phyloP scores from a whole-genome alignment of 176 grass and related monocot genomes.

The Juncus effusus region DNA sequence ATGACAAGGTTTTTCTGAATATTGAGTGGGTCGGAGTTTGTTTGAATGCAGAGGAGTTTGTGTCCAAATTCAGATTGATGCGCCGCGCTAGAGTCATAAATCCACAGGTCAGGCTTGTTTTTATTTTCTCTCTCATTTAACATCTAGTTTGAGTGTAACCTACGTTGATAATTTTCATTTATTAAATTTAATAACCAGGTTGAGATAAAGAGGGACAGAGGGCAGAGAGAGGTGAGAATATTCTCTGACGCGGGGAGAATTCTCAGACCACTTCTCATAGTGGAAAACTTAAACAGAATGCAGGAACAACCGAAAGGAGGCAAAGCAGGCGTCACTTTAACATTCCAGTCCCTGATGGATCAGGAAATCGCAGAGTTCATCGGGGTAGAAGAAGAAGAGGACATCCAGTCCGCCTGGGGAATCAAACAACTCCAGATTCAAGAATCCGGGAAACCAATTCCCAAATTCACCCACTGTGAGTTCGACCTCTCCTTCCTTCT shows the following conservation, averaged over 20 bases:
- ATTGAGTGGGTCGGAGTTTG: conserved; percentile 79
- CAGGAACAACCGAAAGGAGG: conserved; percentile 47
- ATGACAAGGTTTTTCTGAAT: conserved; percentile 83
- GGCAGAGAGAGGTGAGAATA: conserved; percentile 81
- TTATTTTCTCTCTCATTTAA: conserved; percentile 17
- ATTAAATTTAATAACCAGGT: conserved; percentile 50
- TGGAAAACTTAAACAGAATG: conserved; percentile 87
- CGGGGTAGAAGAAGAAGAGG: conserved; percentile 94
- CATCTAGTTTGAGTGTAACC: neutral
- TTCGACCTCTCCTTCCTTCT: conserved; percentile 80
- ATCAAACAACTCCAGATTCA: conserved; percentile 48
- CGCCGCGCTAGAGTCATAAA: conserved; percentile 56
- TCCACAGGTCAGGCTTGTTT: conserved; percentile 46
- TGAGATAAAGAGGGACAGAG: conserved; percentile 85
- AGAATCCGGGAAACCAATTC: conserved; percentile 33
- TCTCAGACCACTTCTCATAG: conserved; percentile 81
- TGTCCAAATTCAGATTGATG: conserved; percentile 63
- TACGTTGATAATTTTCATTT: neutral
- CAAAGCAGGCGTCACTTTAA: conserved; percentile 44
- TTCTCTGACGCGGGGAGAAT: conserved; percentile 87
- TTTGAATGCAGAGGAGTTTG: conserved; percentile 58
- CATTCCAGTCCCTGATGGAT: conserved; percentile 74
- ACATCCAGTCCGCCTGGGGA: conserved; percentile 73
- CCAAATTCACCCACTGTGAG: conserved; percentile 74
- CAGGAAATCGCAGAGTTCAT: conserved; percentile 90